Evolutionary conservation across 192 early-diverging fungal species (phyloP).

Genomic region (Linnemannia zychae): DNA sequence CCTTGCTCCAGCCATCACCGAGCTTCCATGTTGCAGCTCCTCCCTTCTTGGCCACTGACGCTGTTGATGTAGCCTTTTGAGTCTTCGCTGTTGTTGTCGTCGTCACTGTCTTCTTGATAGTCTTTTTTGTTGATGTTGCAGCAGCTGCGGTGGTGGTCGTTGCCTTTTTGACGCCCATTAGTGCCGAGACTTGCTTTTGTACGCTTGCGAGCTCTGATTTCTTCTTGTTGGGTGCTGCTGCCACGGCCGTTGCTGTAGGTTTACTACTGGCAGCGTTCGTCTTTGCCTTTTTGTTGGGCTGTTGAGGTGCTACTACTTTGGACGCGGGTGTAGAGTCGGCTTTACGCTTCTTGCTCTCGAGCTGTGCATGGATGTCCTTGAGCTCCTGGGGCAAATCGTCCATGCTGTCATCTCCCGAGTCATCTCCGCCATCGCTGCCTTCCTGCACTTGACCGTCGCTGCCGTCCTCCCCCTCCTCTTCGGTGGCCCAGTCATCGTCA

Average conservation of each 20-base stretch:
- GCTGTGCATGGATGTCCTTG: constrained; percentile 27
- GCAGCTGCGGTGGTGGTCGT: neutral
- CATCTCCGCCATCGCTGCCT: neutral
- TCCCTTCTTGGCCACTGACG: neutral
- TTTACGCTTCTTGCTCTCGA: constrained; percentile 33
- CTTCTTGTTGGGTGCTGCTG: neutral
- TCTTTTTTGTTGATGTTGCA: neutral
- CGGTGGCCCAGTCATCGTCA: constrained; percentile 39
- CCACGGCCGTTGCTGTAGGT: neutral
- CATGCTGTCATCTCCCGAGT: constrained; percentile 52
- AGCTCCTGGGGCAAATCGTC: constrained; percentile 50
- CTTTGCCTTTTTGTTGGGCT: constrained; percentile 24
- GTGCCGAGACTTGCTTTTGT: constrained; percentile 34
- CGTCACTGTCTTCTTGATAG: neutral
- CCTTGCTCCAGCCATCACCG: constrained; percentile 31
- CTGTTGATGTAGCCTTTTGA: neutral
- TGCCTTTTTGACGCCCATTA: constrained; percentile 11
- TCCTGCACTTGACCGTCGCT: neutral
- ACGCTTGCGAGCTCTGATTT: neutral
- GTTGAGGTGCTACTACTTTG: neutral
- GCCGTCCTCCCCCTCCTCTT: constrained; percentile 22
- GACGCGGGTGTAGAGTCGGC: neutral
- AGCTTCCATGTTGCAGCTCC: constrained; percentile 11
- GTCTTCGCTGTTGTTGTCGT: constrained; percentile 17
- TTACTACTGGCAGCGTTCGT: constrained; percentile 4